Evolutionary conservation across 164 flowering plant species (phyloP).

Genomic region (Akebia trifoliata): DNA sequence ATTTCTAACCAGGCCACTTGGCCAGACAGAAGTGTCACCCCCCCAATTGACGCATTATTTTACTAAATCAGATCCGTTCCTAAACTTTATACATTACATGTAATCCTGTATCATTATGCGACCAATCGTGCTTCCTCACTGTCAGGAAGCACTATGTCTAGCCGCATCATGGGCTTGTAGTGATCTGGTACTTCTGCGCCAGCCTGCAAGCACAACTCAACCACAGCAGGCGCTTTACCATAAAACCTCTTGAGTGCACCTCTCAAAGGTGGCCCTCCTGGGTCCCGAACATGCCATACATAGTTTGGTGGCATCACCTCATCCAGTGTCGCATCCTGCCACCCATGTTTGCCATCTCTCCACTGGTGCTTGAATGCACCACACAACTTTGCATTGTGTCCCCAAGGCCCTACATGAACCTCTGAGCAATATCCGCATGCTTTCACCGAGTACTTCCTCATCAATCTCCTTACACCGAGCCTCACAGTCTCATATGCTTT

Average conservation of each 20-base stretch:
- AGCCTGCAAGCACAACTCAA: slow-evolving; percentile 82
- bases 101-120: slow-evolving; percentile 28
- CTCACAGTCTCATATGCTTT: slow-evolving; percentile 67
- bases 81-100: neutral
- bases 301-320: slow-evolving; percentile 88
- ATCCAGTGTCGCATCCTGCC: slow-evolving; percentile 88
- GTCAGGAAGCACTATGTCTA: slow-evolving; percentile 85
- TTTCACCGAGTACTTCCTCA: slow-evolving; percentile 76
- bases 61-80: too few relatives aligned
- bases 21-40: too few relatives aligned
- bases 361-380: slow-evolving; percentile 93
- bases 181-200: slow-evolving; percentile 61
- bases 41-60: too few relatives aligned
- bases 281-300: slow-evolving; percentile 88
- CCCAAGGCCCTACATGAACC: slow-evolving; percentile 98
- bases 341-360: slow-evolving; percentile 97
- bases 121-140: slow-evolving; percentile 57
- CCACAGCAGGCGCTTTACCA: slow-evolving; percentile 93
- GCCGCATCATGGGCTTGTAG: slow-evolving; percentile 92
- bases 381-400: slow-evolving; percentile 87
- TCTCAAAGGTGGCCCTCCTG: slow-evolving; percentile 61
- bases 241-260: slow-evolving; percentile 60
- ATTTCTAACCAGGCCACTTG: too few relatives aligned
- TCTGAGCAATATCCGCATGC: slow-evolving; percentile 97
- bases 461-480: slow-evolving; percentile 55